Conservation (phyloP, 495 filamentous ascomycete genomes). For the Massariosphaeria phaeospora region DNA sequence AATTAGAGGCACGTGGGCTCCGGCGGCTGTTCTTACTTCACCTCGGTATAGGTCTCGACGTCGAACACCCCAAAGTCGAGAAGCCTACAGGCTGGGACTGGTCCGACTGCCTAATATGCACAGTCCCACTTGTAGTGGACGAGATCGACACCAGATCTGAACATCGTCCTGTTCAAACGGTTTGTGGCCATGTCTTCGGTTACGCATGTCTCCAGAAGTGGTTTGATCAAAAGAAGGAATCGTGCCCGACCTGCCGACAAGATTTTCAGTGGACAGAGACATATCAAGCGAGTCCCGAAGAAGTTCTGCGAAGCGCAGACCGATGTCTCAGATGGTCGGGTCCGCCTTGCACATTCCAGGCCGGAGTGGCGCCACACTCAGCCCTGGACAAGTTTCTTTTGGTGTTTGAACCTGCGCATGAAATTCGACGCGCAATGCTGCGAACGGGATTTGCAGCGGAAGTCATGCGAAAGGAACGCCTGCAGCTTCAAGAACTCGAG, state of each 20-base stretch:
- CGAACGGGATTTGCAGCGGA: neutral
- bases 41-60: neutral
- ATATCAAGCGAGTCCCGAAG: neutral
- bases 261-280: neutral
- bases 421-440: neutral
- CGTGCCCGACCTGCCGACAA: conserved; percentile 5
- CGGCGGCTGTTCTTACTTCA: neutral
- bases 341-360: neutral
- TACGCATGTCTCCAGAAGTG: neutral
- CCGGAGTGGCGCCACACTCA: conserved; percentile 1
- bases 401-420: conserved; percentile 1
- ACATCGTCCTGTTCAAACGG: conserved; percentile 7
- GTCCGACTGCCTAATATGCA: conserved; percentile 4
- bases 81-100: neutral
- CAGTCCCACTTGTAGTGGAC: neutral
- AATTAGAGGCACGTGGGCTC: neutral
- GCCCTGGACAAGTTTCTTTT: neutral
- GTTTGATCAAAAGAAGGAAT: neutral
- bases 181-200: conserved; percentile 10
- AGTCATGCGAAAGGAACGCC: neutral
- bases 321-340: neutral
- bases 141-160: neutral
- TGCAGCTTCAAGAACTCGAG: neutral
- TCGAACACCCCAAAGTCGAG: conserved; percentile 1
- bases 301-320: neutral